Evolutionary conservation across 371 early-diverging fungal genomes (phyloP), one percentile per base, ranked within the genome.

Genomic region (Syncephalastrum sp.): DNA sequence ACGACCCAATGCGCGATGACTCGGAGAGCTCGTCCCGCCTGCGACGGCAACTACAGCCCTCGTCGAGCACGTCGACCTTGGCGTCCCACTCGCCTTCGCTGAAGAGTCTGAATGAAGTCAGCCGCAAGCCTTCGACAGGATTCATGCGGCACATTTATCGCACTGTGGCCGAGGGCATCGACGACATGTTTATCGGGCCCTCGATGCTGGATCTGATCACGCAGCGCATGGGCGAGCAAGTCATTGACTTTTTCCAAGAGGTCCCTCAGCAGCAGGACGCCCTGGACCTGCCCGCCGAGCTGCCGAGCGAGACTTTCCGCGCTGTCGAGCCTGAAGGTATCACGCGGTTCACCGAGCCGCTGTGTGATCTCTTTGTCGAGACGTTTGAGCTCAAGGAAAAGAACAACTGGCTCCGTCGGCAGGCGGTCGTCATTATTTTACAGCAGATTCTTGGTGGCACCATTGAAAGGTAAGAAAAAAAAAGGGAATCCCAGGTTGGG

Each of bases 361-460:
- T 95, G 5, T 82, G 89, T 60, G 93, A 92, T 57, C 68, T 94
- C 43, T 86, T 95, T 59, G 82, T 91, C 52, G 94, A 94, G 68
- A 68, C 91, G 53, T 95, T 95, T 75, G 95, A 93, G 33, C 73
- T 95, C 24, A 87, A 87, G 64, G 89, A 85, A 53, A 86, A 86
- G 59, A 90, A 88, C 65, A 95, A 92, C 60, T 95, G 92, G 92
- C 70, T 94, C 38, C 76, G 94, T 24, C 81, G 91, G 49, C 90
- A 92, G 57, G 94, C 96, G 0, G 82, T 95, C 12, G 86, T 86
- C 5, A 83, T 93, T 15, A 79, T 94, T 2, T 61, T 94, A 47
- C 92, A 93, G 49, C 91, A 91, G 49, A 82, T 95, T 2, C 72
- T 94, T 43, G 93, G 93, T 56, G 93, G 91, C 42, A 84, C 92